Percentiles rank a stretch among this genome's conserved stretches.
These are phyloP conservation scores for Penicillium oxalicum DNA, from an alignment of 2,329 filamentous ascomycete species.

Conservation along the genomic window DNA sequence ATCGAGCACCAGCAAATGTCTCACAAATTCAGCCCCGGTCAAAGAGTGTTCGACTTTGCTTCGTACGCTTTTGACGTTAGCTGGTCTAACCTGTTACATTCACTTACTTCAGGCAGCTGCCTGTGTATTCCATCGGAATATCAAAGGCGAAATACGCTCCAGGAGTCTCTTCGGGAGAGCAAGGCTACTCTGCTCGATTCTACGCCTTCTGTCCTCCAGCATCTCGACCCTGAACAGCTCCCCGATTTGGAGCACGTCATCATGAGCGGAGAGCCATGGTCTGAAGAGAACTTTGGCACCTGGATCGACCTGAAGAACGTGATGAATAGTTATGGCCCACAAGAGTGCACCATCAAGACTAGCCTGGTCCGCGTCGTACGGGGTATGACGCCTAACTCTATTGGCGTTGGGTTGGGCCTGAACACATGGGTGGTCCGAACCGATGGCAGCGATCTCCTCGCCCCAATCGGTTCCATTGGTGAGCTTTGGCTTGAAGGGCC, in stretches of 20 bases:
- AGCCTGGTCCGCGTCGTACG: neutral
- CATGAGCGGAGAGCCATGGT: too few species aligned
- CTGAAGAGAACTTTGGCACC: too few species aligned
- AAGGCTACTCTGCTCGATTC: neutral
- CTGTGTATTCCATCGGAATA: neutral
- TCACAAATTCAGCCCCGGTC: neutral
- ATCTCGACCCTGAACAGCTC: too few species aligned
- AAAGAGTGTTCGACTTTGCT: conserved; percentile 1
- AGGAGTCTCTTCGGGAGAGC: too few species aligned
- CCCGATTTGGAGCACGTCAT: too few species aligned
- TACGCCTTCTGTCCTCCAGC: conserved; percentile 10
- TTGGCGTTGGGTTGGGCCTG: neutral
- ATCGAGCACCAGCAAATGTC: neutral
- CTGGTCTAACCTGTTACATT: neutral
- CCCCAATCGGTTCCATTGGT: conserved; percentile 34
- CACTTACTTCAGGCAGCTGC: neutral
- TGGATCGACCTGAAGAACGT: too few species aligned
- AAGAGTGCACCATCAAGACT: conserved; percentile 24
- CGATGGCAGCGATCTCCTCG: conserved; percentile 27
- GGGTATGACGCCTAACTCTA: neutral
- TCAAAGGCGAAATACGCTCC: too few species aligned
- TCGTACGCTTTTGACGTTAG: conserved; percentile 1
- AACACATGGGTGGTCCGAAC: conserved; percentile 10
- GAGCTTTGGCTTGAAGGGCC: conserved; percentile 40
- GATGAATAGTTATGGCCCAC: conserved; percentile 30